Base-by-base conservation (phyloP, 2,329 filamentous ascomycete genomes). In the Monilinia laxa region DNA sequence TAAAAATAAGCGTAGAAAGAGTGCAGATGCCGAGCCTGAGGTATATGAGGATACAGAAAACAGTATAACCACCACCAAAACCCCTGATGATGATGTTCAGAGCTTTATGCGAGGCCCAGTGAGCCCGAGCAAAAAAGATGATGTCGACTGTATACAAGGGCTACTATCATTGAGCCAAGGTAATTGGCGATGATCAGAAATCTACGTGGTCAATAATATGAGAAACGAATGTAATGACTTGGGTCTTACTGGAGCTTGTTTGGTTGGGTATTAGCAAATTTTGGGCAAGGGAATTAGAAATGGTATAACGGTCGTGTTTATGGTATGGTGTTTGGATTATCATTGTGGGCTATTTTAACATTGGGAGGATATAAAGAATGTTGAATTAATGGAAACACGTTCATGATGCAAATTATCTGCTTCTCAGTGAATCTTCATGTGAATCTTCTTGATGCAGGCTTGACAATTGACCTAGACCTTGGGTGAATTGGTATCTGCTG, bases 121-220 rank as follows among this genome's bases (percentile, higher is more conserved):
- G 69, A 87, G 85, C 75, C 88, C 87, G 11, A 88, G 88, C 75
- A 92, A 92, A 78, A 88, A 87, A 76, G 86, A 88, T 66, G 94
- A 97, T 75, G 83, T 96, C 77, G 92, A 96, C 76, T 96, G 92
- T 75, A 89, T 97, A 57, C 92, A 94, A 65, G 92, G 92, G n/a
- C 79, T 98, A 70, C 78, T 97, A 70, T 94, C 91, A 62, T 82
- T 98, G 56, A 96, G 92, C 74, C 91, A 96, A 79, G 94, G 93
- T n/a, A 92, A 92, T 75, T 97, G 93, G 93, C 85, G 87, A 64
- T 77, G 71, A 66, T 45, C 42, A 31, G 57, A 14, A 55, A 49
- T 28, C 16, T 20, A 23, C 23, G 20, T 31, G 18, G 47, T 20
- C 35, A 55, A 53, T 25, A 28, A 45, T 58, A 56, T 10, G 54